A percentile compares a stretch with the other conserved stretches of the same genome.
phyloP scores from a whole-genome alignment of 2,329 filamentous ascomycete species.

The Neoarthrinium moseri region DNA sequence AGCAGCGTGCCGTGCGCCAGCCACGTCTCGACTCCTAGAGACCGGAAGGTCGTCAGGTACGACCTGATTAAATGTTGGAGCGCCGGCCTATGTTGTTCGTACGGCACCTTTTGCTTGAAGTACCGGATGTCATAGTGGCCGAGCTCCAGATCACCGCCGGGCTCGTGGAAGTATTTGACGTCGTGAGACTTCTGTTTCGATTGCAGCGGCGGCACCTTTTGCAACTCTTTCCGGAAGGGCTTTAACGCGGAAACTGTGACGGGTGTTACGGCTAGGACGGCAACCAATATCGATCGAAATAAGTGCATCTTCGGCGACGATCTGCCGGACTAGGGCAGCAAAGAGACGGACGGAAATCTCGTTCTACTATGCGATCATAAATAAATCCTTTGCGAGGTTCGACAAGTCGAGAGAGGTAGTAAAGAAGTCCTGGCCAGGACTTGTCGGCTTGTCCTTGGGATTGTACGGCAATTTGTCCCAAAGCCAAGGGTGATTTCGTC shows the following conservation, averaged over 20 bases:
- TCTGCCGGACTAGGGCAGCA: too few relatives aligned
- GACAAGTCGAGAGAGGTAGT: too few relatives aligned
- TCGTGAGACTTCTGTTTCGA: constrained; percentile 18
- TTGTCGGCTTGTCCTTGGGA: too few relatives aligned
- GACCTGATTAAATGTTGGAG: constrained; percentile 70
- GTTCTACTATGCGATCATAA: too few relatives aligned
- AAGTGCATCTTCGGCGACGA: too few relatives aligned
- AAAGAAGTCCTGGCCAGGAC: too few relatives aligned
- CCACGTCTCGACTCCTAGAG: constrained; percentile 75
- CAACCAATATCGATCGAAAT: constrained; percentile 7
- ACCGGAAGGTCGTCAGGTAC: constrained; percentile 67
- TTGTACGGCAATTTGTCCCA: neutral
- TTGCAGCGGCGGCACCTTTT: neutral
- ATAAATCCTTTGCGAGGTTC: too few relatives aligned
- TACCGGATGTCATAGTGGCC: constrained; percentile 75
- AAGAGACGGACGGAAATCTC: too few relatives aligned
- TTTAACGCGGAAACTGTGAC: neutral
- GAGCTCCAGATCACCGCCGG: constrained; percentile 57
- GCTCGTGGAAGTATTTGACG: constrained; percentile 66
- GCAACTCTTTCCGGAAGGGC: too few relatives aligned
- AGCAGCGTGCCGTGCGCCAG: constrained; percentile 81
- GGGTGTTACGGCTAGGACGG: constrained; percentile 5
- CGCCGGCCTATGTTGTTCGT: constrained; percentile 64
- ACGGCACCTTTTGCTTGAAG: constrained; percentile 61
- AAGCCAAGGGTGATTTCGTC: neutral